A percentile compares a stretch with the other conserved stretches of the same genome.
These are phyloP conservation scores for Lablab purpureus DNA, from an alignment of 306 rosid genomes.

Conservation along the genomic window DNA sequence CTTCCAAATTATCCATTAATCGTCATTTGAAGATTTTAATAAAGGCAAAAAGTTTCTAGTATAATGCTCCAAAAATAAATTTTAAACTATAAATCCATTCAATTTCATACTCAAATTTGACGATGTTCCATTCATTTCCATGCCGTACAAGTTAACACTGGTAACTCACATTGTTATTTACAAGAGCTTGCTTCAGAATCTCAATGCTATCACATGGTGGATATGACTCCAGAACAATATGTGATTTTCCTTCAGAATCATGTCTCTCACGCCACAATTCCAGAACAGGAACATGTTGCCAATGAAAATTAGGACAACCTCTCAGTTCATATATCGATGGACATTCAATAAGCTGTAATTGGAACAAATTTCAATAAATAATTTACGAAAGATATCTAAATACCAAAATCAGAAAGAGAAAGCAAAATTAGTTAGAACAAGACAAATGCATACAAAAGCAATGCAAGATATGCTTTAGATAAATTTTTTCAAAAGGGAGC, in stretches of 20 bases:
- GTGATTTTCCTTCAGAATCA: constrained; percentile 63
- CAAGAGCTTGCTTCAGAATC: constrained; percentile 74
- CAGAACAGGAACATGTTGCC: constrained; percentile 75
- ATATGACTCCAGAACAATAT: constrained; percentile 75
- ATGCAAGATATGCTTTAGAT: constrained; percentile 27
- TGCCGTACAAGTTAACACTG: constrained; percentile 21
- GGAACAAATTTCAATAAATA: constrained; percentile 48
- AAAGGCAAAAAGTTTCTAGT: not conserved
- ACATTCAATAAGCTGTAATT: constrained; percentile 86
- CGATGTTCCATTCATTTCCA: constrained; percentile 10
- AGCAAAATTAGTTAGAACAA: constrained; percentile 4
- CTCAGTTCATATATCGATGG: constrained; percentile 90
- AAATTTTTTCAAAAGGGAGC: constrained; percentile 20
- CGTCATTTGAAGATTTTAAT: not conserved
- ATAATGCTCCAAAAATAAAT: constrained; percentile 21
- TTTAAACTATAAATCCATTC: constrained; percentile 1
- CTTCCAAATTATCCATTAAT: not conserved
- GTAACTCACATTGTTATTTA: constrained; percentile 72
- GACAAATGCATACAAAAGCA: constrained; percentile 11
- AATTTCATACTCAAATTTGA: constrained; percentile 6
- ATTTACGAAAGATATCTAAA: constrained; percentile 36
- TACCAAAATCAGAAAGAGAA: not conserved
- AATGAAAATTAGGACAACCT: constrained; percentile 69
- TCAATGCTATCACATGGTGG: constrained; percentile 66
- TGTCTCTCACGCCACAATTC: constrained; percentile 84